Conservation (phyloP, 148 eudicot genomes). For the Cornus controversa region DNA sequence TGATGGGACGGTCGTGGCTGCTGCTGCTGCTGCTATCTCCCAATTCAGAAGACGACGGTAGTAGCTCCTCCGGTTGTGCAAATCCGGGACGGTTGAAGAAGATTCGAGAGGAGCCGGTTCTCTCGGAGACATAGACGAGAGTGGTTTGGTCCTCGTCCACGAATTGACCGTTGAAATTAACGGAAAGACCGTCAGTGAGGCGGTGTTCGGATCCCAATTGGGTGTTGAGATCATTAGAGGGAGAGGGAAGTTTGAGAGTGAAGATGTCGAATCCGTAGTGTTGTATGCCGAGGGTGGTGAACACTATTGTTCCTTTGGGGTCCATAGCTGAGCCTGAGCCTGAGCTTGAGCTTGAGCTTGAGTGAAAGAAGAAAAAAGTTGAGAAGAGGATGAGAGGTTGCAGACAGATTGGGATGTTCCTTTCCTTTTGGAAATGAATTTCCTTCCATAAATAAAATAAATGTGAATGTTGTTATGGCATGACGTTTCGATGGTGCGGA, state of each 20-base stretch:
- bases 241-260: constrained; percentile 36
- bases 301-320: constrained; percentile 18
- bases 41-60: constrained; percentile 31
- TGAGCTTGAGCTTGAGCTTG: no score
- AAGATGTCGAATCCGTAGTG: constrained; percentile 43
- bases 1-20: constrained; percentile 68
- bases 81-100: constrained; percentile 22
- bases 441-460: no score
- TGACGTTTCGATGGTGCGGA: no score
- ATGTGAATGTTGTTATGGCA: no score
- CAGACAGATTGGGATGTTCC: no score
- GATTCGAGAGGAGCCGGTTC: constrained; percentile 49
- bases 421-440: no score
- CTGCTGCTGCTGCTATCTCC: no score
- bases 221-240: constrained; percentile 2
- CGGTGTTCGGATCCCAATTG: constrained; percentile 28
- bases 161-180: constrained; percentile 70
- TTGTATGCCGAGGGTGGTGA: constrained; percentile 10
- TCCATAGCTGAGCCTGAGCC: neutral
- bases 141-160: constrained; percentile 25
- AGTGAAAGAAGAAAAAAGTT: neutral
- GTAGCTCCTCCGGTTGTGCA: constrained; percentile 11
- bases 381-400: neutral
- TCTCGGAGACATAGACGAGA: constrained; percentile 57
- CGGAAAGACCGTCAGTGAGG: constrained; percentile 66